phyloP scores from a whole-genome alignment of 345 rosid genomes.

The Mercurialis annua region DNA sequence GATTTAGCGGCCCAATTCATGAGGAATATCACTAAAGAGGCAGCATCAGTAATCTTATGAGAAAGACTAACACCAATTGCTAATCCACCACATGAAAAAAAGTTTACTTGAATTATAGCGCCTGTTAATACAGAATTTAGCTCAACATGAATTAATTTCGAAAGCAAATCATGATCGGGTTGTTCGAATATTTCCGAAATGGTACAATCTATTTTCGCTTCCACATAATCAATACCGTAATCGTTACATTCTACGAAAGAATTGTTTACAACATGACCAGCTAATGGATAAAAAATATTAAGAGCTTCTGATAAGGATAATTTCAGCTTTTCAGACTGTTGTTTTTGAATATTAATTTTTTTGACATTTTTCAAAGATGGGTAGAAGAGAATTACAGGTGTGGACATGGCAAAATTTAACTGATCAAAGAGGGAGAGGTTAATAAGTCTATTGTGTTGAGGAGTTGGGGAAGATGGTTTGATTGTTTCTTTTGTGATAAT shows the following conservation, averaged over 20 bases:
- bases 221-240: constrained; percentile 2
- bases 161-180: neutral
- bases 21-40: constrained; percentile 1
- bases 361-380: neutral
- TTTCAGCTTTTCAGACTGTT: neutral
- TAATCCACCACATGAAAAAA: constrained; percentile 8
- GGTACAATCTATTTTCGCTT: constrained; percentile 4
- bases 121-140: neutral
- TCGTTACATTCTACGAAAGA: constrained; percentile 11
- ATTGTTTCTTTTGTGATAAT: constrained; percentile 2
- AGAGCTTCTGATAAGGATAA: constrained; percentile 8
- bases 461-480: neutral
- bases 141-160: constrained; percentile 14
- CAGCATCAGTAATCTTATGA: constrained; percentile 13
- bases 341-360: neutral
- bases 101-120: constrained; percentile 8
- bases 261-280: neutral
- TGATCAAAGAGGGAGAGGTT: constrained; percentile 8
- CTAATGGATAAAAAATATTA: neutral
- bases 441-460: neutral
- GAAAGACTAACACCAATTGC: constrained; percentile 15
- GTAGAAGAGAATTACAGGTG: constrained; percentile 8
- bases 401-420: constrained; percentile 4
- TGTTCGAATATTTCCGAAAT: neutral
- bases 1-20: neutral